Conservation (phyloP, 2,329 filamentous ascomycete species). For the Massarina eburnea region DNA sequence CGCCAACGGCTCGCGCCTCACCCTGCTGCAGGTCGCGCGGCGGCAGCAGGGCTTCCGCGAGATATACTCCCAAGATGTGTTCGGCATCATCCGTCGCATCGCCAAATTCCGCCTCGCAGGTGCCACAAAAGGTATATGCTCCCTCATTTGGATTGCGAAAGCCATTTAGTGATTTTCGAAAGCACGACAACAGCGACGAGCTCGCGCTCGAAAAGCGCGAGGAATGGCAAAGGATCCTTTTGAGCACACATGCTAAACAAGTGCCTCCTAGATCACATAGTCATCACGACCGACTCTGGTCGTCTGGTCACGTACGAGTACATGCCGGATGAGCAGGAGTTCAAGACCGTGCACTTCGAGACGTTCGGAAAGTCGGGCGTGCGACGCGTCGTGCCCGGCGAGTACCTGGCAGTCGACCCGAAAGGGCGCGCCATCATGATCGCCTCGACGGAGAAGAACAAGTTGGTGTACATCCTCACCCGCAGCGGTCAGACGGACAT, state of each 20-base stretch:
- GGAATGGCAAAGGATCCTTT: slow-evolving; percentile 24
- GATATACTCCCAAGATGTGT: slow-evolving; percentile 87
- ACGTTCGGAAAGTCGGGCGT: slow-evolving; percentile 98
- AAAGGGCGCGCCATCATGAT: slow-evolving; percentile 95
- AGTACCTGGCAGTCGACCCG: slow-evolving; percentile 93
- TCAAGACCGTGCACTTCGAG: slow-evolving; percentile 88
- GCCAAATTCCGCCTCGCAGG: slow-evolving; percentile 90
- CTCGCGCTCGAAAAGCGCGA: slow-evolving; percentile 27
- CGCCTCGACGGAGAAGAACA: slow-evolving; percentile 96
- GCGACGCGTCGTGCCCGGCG: slow-evolving; percentile 87
- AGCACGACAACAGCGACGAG: slow-evolving; percentile 34
- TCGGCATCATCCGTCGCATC: slow-evolving; percentile 90
- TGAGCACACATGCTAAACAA: slow-evolving; percentile 24
- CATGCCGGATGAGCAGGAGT: slow-evolving; percentile 79
- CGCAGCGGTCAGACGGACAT: slow-evolving; percentile 92
- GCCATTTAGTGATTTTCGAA: slow-evolving; percentile 53
- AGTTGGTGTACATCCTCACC: slow-evolving; percentile 97
- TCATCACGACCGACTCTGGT: slow-evolving; percentile 92
- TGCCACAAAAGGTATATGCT: slow-evolving; percentile 86
- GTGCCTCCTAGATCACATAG: slow-evolving; percentile 77
- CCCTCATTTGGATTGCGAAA: slow-evolving; percentile 31
- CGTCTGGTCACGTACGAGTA: slow-evolving; percentile 95
- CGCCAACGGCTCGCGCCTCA: slow-evolving; percentile 85
- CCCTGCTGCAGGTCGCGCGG: slow-evolving; percentile 82
- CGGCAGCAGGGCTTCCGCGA: slow-evolving; percentile 83